A percentile compares a stretch with the other conserved stretches of the same genome.
Conservation (phyloP, 208 protist genomes). For the Angomonas desouzai region DNA sequence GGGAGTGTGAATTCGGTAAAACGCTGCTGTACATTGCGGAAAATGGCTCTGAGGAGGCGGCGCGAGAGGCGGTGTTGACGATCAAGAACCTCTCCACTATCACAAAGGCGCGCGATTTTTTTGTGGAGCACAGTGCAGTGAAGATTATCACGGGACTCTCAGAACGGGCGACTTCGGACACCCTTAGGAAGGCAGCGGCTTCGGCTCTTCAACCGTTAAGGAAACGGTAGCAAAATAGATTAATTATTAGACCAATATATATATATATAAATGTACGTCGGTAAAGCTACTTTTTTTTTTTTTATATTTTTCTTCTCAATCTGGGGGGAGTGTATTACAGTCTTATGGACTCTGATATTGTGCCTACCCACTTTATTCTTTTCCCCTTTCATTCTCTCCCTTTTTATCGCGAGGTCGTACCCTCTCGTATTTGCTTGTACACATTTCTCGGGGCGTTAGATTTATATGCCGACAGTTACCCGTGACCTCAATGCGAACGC, state of each 20-base stretch:
- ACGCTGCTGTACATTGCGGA: conserved; percentile 76
- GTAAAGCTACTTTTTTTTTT: conserved; percentile 4
- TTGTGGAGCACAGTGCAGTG: conserved; percentile 41
- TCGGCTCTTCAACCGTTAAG: conserved; percentile 63
- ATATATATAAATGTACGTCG: not conserved
- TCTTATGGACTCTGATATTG: not conserved
- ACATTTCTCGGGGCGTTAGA: no score
- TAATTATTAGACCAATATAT: not conserved
- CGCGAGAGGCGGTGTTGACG: conserved; percentile 76
- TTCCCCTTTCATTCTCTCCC: not conserved
- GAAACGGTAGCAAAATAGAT: not conserved
- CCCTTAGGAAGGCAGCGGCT: conserved; percentile 50
- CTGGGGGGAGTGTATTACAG: no score
- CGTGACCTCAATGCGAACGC: not conserved
- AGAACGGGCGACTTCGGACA: conserved; percentile 64
- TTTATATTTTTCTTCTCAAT: conserved; percentile 10
- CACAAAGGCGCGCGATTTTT: conserved; percentile 37
- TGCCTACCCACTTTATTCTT: conserved; percentile 7
- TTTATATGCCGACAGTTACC: not conserved
- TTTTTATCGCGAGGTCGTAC: not conserved
- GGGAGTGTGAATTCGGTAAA: conserved; percentile 31
- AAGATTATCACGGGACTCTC: conserved; percentile 44
- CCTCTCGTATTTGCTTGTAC: no score
- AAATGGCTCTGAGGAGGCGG: conserved; percentile 82
- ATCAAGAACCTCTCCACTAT: conserved; percentile 79